A percentile compares a stretch with the other conserved stretches of the same genome.
Conservation (phyloP, 805 yeast genomes). For the Candida khao-thaluensis region DNA sequence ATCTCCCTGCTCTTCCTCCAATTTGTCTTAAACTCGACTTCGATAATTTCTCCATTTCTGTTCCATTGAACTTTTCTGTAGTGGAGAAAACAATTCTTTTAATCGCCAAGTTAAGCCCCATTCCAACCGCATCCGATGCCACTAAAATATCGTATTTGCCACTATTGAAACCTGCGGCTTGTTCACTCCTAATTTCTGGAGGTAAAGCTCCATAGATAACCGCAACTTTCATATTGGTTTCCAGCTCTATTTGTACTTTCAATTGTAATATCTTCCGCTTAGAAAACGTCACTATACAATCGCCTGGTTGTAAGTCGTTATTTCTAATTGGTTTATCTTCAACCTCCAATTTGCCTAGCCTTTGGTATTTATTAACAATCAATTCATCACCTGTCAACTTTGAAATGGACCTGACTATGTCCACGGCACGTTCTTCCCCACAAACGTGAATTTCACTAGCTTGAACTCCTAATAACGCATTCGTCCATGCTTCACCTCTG, state of each 20-base stretch:
- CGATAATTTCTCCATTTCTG: slow-evolving; percentile 44
- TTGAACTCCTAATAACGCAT: slow-evolving; percentile 79
- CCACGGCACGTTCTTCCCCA: slow-evolving; percentile 88
- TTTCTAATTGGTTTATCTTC: slow-evolving; percentile 35
- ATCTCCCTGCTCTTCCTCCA: slow-evolving; percentile 96
- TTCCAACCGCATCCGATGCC: slow-evolving; percentile 96
- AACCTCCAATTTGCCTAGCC: slow-evolving; percentile 71
- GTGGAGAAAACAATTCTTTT: slow-evolving; percentile 75
- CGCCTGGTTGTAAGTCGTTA: slow-evolving; percentile 59
- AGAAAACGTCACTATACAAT: slow-evolving; percentile 86
- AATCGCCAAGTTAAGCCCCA: slow-evolving; percentile 90
- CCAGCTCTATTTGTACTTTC: slow-evolving; percentile 66
- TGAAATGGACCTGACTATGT: slow-evolving; percentile 57
- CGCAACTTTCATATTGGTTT: slow-evolving; percentile 68
- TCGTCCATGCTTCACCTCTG: slow-evolving; percentile 95
- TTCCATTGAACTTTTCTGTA: slow-evolving; percentile 70
- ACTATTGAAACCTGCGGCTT: slow-evolving; percentile 75
- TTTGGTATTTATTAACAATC: slow-evolving; percentile 64
- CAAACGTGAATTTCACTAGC: slow-evolving; percentile 89
- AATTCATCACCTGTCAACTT: slow-evolving; percentile 77
- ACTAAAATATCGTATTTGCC: slow-evolving; percentile 80
- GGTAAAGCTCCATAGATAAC: slow-evolving; percentile 95
- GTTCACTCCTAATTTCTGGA: slow-evolving; percentile 87
- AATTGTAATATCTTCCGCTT: slow-evolving; percentile 67
- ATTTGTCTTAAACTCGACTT: slow-evolving; percentile 81